A percentile compares a stretch with the other conserved stretches of the same genome.
Conservation (phyloP, 2,329 filamentous ascomycete species). For the Microsporum canis region DNA sequence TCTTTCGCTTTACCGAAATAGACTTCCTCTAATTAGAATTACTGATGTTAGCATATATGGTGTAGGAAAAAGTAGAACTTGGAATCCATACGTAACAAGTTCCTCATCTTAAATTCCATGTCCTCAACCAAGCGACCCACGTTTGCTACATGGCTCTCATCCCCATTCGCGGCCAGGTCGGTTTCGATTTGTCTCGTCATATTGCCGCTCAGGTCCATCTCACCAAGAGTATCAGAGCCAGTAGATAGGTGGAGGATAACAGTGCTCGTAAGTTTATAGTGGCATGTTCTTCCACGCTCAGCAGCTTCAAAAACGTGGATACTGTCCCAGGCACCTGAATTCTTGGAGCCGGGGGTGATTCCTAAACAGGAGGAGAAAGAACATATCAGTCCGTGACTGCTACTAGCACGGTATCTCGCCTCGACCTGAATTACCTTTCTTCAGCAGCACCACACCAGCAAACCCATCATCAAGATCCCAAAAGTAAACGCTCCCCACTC, state of each 20-base stretch:
- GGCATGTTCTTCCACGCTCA: slow-evolving; percentile 78
- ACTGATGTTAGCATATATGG: slow-evolving; percentile 13
- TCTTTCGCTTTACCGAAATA: slow-evolving; percentile 99
- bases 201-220: slow-evolving; percentile 88
- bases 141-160: slow-evolving; percentile 90
- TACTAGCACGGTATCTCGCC: background rate
- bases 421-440: slow-evolving; percentile 57
- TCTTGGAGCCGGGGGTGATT: slow-evolving; percentile 54
- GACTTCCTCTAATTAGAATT: slow-evolving; percentile 57
- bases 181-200: slow-evolving; percentile 95
- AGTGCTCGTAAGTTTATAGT: slow-evolving; percentile 96
- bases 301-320: slow-evolving; percentile 98
- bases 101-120: slow-evolving; percentile 99
- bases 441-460: slow-evolving; percentile 85
- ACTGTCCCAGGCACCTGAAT: slow-evolving; percentile 84
- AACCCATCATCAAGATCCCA: slow-evolving; percentile 99
- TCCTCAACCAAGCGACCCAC: slow-evolving; percentile 91
- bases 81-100: slow-evolving; percentile 56
- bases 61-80: background rate
- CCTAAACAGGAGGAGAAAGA: slow-evolving; percentile 32
- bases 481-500: slow-evolving; percentile 90
- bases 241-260: slow-evolving; percentile 83
- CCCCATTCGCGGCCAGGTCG: slow-evolving; percentile 77
- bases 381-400: background rate
- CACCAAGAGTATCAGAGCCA: slow-evolving; percentile 56